Evolutionary conservation across 2,329 filamentous ascomycete genomes (phyloP), one percentile per base, ranked within the genome.

Genomic region (Venturia oleaginea): DNA sequence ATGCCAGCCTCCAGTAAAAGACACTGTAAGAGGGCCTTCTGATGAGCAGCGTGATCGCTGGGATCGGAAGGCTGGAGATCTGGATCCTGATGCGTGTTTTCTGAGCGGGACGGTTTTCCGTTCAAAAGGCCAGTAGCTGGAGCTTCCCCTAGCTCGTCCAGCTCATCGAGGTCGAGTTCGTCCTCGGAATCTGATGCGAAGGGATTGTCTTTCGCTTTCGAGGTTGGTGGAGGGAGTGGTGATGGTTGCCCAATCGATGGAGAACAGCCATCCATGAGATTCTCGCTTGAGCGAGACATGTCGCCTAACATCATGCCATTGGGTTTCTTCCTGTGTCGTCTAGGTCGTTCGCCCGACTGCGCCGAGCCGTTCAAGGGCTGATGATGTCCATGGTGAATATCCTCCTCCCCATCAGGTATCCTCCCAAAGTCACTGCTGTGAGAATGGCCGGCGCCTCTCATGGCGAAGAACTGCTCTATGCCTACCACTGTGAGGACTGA

Each of bases 1-100:
- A 94, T 93, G 24, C 90, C 90, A 0, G 89, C 89, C 76, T 93
- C 90, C 2, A 94, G 83, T 30, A 94, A 81, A 57, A 93, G 78
- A 69, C 90, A 92, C 74, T 94, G 90, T 11, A 92, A 78, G 69
- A 92, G 81, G 68, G 88, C 82, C 13, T 87, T 83, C 70, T 86
- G 84, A 66, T 84, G 82, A 75, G 88, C 80, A 17, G 65, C 67
- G 34, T 60, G 55, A 37, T 64, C 54, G 40, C 51, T 46, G 40
- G 55, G 24, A 22, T 43, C 32, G 13, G 63, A 27, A 4, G 46
- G 4, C 22, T 61, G 54, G 38, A 38, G 37, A 22, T 64, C 38
- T n/a, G 54, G 27, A 13, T 40, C 42, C n/a, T 51, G 19, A 42
- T 37, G 19, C 19, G 10, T 34, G 27, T 34, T 34, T 19, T 37